Conservation (phyloP, 2,329 filamentous ascomycete genomes). For the Trichophyton verrucosum region DNA sequence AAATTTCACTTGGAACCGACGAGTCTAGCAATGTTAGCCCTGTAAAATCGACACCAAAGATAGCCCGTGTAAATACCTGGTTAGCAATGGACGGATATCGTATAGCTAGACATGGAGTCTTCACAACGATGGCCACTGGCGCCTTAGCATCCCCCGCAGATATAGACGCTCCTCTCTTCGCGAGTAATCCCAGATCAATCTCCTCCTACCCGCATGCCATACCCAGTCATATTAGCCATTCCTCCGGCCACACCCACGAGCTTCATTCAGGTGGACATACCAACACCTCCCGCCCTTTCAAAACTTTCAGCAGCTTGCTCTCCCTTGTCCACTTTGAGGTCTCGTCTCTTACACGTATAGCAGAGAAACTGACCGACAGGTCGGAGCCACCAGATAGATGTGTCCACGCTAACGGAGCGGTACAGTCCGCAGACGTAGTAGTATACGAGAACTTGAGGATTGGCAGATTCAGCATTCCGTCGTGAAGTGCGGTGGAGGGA, state of each 20-base stretch:
- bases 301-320: conserved; percentile 24
- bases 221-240: not conserved
- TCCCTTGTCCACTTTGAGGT: conserved; percentile 11
- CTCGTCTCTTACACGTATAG: conserved; percentile 9
- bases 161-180: conserved; percentile 14
- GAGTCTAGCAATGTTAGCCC: conserved; percentile 20
- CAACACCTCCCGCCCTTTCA: conserved; percentile 25
- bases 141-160: conserved; percentile 18
- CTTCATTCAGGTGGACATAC: conserved; percentile 17
- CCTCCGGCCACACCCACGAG: not conserved
- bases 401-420: conserved; percentile 32
- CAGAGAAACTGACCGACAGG: conserved; percentile 27
- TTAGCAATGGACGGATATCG: conserved; percentile 28
- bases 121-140: conserved; percentile 31
- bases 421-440: conserved; percentile 26
- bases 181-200: conserved; percentile 27
- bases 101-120: conserved; percentile 34
- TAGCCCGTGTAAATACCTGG: conserved; percentile 18
- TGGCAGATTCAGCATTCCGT: conserved; percentile 10
- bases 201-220: conserved; percentile 25
- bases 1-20: conserved; percentile 37
- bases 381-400: conserved; percentile 30
- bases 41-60: not conserved
- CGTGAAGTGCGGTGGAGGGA: not conserved
- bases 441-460: conserved; percentile 36